Evolutionary conservation across 768 basidiomycete species (phyloP).

Genomic region (Tubosaeta sp.): DNA sequence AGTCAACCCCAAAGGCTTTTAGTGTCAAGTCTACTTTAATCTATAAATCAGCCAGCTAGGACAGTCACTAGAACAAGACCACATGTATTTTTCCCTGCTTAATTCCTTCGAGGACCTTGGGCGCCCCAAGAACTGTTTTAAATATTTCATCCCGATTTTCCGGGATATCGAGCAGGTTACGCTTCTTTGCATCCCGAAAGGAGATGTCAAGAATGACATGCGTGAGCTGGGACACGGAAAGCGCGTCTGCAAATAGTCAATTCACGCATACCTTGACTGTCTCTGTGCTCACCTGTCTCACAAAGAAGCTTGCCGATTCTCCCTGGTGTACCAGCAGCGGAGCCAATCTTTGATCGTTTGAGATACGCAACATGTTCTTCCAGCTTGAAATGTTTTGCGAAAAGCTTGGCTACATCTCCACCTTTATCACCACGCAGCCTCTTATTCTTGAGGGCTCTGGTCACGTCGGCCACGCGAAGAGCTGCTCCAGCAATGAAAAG

Average conservation of each 20-base stretch:
- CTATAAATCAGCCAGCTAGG: neutral
- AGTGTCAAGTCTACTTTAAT: conserved; percentile 31
- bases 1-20: conserved; percentile 92
- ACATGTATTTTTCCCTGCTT: conserved; percentile 71
- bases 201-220: conserved; percentile 82
- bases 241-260: conserved; percentile 49
- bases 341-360: conserved; percentile 77
- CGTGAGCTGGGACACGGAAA: conserved; percentile 69
- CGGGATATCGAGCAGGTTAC: conserved; percentile 73
- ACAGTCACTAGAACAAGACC: conserved; percentile 61
- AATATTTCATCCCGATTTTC: conserved; percentile 83
- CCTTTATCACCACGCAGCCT: conserved; percentile 74
- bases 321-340: conserved; percentile 90
- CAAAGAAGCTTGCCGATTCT: conserved; percentile 82
- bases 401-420: conserved; percentile 91
- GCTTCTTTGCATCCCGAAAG: conserved; percentile 71
- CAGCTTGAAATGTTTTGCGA: conserved; percentile 92
- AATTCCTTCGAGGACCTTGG: conserved; percentile 57
- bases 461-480: conserved; percentile 85
- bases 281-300: conserved; percentile 51
- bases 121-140: conserved; percentile 62
- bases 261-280: neutral
- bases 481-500: conserved; percentile 87
- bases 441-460: conserved; percentile 66
- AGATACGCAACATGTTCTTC: conserved; percentile 84